Evolutionary conservation across 768 basidiomycete species (phyloP).

Genomic region (Panus rudis): DNA sequence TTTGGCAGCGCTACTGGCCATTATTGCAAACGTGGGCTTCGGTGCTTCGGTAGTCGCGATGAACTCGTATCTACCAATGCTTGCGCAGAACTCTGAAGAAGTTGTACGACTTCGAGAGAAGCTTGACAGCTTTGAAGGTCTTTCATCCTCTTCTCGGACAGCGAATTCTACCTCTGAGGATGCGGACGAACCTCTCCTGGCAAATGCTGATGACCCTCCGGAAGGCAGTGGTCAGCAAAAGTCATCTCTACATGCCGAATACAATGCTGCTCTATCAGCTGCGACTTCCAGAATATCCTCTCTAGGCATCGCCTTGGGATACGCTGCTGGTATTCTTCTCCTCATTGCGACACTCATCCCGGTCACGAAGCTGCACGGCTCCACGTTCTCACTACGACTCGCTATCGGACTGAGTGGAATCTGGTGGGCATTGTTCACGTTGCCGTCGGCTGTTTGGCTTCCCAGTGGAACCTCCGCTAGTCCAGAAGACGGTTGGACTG

Average conservation of each 20-base stretch:
- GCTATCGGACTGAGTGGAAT: constrained; percentile 80
- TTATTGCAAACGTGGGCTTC: constrained; percentile 79
- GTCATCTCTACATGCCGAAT: constrained; percentile 25
- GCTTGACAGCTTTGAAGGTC: constrained; percentile 9
- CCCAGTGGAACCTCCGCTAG: constrained; percentile 30
- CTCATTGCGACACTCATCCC: constrained; percentile 74
- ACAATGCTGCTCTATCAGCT: constrained; percentile 55
- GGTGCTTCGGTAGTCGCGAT: constrained; percentile 83
- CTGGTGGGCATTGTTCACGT: constrained; percentile 82
- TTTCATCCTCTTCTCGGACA: not conserved
- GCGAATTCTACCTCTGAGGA: not conserved
- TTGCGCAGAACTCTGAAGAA: constrained; percentile 62
- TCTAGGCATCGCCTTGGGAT: constrained; percentile 80
- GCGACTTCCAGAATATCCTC: constrained; percentile 81
- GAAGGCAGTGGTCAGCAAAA: not conserved
- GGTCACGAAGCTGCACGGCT: constrained; percentile 63
- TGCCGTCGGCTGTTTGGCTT: constrained; percentile 74
- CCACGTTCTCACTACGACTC: constrained; percentile 71
- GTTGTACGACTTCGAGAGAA: constrained; percentile 37
- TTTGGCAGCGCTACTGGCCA: constrained; percentile 59
- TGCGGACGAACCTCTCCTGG: constrained; percentile 11
- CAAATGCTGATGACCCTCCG: not conserved
- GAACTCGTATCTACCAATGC: constrained; percentile 79
- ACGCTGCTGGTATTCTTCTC: constrained; percentile 72
- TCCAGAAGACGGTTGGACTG: not conserved